Conservation (phyloP, 768 basidiomycete species). For the Suillus variegatus region DNA sequence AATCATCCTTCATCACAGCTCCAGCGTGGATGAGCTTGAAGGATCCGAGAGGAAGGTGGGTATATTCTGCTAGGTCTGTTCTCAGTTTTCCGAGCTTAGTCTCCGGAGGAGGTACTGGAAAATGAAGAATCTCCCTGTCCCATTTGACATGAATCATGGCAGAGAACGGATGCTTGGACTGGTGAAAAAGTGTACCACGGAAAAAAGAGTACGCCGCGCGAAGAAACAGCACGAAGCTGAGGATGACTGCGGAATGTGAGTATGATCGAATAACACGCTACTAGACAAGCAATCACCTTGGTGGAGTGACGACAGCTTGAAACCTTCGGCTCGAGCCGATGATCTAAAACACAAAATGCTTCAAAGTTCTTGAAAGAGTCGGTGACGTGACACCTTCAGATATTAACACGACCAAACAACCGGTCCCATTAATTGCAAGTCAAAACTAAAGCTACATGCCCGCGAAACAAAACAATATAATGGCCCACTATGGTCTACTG, state of each 20-base stretch:
- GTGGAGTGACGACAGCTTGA: slow-evolving; percentile 32
- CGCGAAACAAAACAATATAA: slow-evolving; percentile 2
- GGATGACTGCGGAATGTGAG: slow-evolving; percentile 18
- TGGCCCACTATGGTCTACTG: not conserved
- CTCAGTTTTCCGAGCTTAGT: slow-evolving; percentile 63
- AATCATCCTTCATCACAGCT: slow-evolving; percentile 86
- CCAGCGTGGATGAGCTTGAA: slow-evolving; percentile 92
- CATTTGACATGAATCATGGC: slow-evolving; percentile 50
- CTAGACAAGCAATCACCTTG: slow-evolving; percentile 17
- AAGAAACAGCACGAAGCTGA: slow-evolving; percentile 37
- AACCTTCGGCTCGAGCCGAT: slow-evolving; percentile 7
- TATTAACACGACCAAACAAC: slow-evolving; percentile 2
- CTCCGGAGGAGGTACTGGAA: slow-evolving; percentile 56
- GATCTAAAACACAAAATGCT: slow-evolving; percentile 3
- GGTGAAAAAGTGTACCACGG: slow-evolving; percentile 8
- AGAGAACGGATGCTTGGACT: slow-evolving; percentile 14
- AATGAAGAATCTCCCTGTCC: slow-evolving; percentile 50
- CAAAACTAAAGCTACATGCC: slow-evolving; percentile 8
- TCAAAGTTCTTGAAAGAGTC: not conserved
- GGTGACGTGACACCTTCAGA: not conserved
- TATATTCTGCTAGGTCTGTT: slow-evolving; percentile 66
- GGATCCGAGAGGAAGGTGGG: slow-evolving; percentile 62
- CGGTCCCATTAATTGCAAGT: slow-evolving; percentile 1
- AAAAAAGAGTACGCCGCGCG: slow-evolving; percentile 26
- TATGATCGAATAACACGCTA: slow-evolving; percentile 5